Percentiles rank a stretch among this genome's conserved stretches.
phyloP scores from a whole-genome alignment of 2,329 filamentous ascomycete species.

The Aspergillus fischeri region DNA sequence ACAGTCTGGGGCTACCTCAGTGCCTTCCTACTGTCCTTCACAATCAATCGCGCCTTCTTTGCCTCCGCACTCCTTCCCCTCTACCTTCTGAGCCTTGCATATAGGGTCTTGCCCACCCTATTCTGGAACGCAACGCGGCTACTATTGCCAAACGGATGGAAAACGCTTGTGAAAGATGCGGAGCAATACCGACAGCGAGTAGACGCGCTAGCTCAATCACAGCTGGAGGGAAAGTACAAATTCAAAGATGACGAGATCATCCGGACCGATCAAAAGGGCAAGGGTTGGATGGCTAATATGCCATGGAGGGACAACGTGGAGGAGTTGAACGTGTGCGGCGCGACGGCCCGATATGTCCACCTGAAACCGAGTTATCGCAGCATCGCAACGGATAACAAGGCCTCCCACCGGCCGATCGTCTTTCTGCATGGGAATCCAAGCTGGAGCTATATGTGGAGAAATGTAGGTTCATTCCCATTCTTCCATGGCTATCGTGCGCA shows the following conservation, averaged over 20 bases:
- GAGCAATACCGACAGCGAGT: not conserved
- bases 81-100: not conserved
- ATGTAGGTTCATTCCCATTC: constrained; percentile 1
- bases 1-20: not conserved
- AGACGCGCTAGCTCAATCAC: not conserved
- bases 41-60: not conserved
- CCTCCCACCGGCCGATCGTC: constrained; percentile 3
- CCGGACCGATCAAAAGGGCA: not conserved
- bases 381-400: not conserved
- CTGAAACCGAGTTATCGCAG: not conserved
- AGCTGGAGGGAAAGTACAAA: not conserved
- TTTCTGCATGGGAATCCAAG: constrained; percentile 15
- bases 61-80: not conserved
- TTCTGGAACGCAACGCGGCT: not conserved
- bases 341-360: not conserved
- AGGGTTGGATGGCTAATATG: not conserved
- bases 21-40: not conserved
- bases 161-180: not conserved
- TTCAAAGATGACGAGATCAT: not conserved
- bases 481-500: not conserved
- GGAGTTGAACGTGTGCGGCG: not conserved
- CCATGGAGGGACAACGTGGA: not conserved
- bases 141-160: not conserved
- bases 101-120: not conserved
- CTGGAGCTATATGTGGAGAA: constrained; percentile 15